Percentiles rank a stretch among this genome's conserved stretches.
Evolutionary conservation across 495 filamentous ascomycete genomes (phyloP).

Genomic region (Thermothielavioides terrestris): DNA sequence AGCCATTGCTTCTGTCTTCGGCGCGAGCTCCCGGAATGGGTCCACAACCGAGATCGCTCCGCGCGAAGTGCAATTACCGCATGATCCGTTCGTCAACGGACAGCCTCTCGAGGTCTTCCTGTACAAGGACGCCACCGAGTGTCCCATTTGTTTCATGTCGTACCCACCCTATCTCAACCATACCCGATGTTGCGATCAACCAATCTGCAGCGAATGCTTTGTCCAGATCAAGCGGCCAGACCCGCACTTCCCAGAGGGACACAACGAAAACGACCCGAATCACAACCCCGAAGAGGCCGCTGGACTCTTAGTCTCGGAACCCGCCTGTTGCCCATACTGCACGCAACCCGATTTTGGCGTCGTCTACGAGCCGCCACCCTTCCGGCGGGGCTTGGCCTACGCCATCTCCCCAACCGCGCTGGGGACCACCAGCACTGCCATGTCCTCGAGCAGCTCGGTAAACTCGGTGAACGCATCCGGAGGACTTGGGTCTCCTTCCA

Average conservation of each 20-base stretch:
- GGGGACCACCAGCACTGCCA: conserved; percentile 53
- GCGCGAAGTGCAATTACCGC: conserved; percentile 69
- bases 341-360: conserved; percentile 91
- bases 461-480: conserved; percentile 39
- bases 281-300: conserved; percentile 44
- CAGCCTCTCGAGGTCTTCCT: conserved; percentile 84
- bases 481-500: conserved; percentile 21
- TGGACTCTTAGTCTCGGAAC: conserved; percentile 73
- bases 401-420: conserved; percentile 35
- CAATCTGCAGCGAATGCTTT: conserved; percentile 98
- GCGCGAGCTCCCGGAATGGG: conserved; percentile 55
- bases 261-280: conserved; percentile 41
- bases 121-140: conserved; percentile 85
- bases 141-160: conserved; percentile 92
- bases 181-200: conserved; percentile 90
- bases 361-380: conserved; percentile 80
- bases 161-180: conserved; percentile 96
- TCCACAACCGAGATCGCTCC: conserved; percentile 61
- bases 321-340: conserved; percentile 92
- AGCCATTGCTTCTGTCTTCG: conserved; percentile 71
- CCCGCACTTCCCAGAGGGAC: conserved; percentile 88
- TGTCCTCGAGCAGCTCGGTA: conserved; percentile 51
- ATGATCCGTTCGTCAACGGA: conserved; percentile 84
- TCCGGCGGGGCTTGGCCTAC: conserved; percentile 76
- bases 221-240: conserved; percentile 97